These are phyloP conservation scores for Yamadazyma diddensiae DNA, from an alignment of 1,139 yeast genomes.

Conservation along the genomic window DNA sequence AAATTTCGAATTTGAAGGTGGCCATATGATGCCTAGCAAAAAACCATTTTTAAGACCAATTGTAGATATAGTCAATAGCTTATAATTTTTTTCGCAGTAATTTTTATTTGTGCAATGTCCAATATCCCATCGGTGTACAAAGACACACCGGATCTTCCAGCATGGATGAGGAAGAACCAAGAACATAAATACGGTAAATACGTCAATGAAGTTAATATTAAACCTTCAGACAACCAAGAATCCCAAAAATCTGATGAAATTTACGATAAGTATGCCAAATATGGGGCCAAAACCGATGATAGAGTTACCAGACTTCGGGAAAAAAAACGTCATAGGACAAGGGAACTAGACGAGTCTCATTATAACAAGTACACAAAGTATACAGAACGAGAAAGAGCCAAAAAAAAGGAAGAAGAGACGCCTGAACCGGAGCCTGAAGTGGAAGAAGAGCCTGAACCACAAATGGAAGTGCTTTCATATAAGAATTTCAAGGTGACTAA, in stretches of 20 bases:
- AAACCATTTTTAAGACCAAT: slow-evolving; percentile 26
- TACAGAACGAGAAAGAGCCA: slow-evolving; percentile 6
- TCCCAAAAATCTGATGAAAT: neutral
- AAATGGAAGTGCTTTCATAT: slow-evolving; percentile 27
- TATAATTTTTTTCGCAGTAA: neutral
- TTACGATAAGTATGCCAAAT: slow-evolving; percentile 29
- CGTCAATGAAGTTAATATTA: too few relatives aligned
- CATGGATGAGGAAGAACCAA: slow-evolving; percentile 38
- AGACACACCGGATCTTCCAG: slow-evolving; percentile 30
- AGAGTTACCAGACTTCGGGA: slow-evolving; percentile 10
- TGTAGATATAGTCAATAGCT: slow-evolving; percentile 22
- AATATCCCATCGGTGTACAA: slow-evolving; percentile 23
- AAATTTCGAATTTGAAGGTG: slow-evolving; percentile 31
- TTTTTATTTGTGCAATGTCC: slow-evolving; percentile 3
- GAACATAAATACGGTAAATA: slow-evolving; percentile 38
- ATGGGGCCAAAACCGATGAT: slow-evolving; percentile 17
- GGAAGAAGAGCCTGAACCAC: slow-evolving; percentile 12
- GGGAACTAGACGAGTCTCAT: slow-evolving; percentile 6
- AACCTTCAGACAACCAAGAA: neutral
- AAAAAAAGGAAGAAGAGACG: slow-evolving; percentile 1
- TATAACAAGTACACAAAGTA: slow-evolving; percentile 9
- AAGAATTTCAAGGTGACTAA: slow-evolving; percentile 29
- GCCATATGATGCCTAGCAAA: slow-evolving; percentile 37
- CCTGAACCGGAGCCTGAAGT: slow-evolving; percentile 7
- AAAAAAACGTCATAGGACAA: slow-evolving; percentile 3